These are phyloP conservation scores for Umbelopsis isabellina DNA, from an alignment of 192 early-diverging fungal species.

Conservation along the genomic window DNA sequence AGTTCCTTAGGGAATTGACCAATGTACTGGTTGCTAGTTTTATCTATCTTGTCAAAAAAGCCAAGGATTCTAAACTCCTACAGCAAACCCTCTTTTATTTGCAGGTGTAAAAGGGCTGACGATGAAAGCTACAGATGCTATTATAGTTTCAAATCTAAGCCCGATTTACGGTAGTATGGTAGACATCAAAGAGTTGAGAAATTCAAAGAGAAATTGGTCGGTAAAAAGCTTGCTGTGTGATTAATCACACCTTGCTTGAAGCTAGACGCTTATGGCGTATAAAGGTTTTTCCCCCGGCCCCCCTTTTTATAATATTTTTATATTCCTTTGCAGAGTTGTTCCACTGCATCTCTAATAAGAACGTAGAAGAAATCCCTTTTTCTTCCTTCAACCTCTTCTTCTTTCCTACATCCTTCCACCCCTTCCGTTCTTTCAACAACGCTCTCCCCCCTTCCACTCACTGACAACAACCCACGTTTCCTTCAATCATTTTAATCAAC, in stretches of 20 bases:
- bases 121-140: neutral
- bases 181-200: neutral
- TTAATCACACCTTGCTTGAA: neutral
- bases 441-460: neutral
- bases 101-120: no score
- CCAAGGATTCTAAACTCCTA: neutral
- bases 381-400: constrained; percentile 7
- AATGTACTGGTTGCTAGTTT: neutral
- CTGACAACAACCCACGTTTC: neutral
- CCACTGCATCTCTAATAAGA: constrained; percentile 15
- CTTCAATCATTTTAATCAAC: neutral
- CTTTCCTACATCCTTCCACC: neutral
- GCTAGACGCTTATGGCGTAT: neutral
- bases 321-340: neutral
- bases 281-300: constrained; percentile 17
- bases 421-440: neutral
- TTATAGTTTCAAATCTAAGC: constrained; percentile 2
- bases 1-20: neutral
- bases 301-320: neutral
- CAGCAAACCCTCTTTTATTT: neutral
- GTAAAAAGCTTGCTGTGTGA: neutral
- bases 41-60: neutral
- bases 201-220: neutral
- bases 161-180: constrained; percentile 12
- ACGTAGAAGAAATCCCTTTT: neutral